phyloP scores from a whole-genome alignment of 163 green algal genomes.

The Coccomyxa subellipsoidea region DNA sequence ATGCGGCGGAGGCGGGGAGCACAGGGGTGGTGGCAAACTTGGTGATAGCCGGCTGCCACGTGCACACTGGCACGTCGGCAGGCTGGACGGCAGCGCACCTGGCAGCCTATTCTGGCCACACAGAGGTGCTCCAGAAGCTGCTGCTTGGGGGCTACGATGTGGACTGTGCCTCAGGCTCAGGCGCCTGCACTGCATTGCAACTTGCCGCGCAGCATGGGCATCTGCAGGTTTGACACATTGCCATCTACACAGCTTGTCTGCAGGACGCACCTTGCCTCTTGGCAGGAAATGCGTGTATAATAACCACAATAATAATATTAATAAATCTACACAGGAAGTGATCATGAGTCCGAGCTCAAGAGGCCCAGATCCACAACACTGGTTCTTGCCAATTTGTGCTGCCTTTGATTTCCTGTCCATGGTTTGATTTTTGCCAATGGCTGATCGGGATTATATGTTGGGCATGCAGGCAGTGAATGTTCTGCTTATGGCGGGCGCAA shows the following conservation, averaged over 20 bases:
- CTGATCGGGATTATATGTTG: background rate
- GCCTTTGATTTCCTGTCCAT: too few relatives aligned
- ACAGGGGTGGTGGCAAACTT: constrained; percentile 49
- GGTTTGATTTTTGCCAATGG: background rate
- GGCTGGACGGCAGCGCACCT: constrained; percentile 43
- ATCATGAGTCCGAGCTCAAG: too few relatives aligned
- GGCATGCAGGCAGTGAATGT: background rate
- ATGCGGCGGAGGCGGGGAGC: constrained; percentile 46
- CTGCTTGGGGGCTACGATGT: constrained; percentile 54
- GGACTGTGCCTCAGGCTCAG: constrained; percentile 11
- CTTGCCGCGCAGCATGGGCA: constrained; percentile 35
- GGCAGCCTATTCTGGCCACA: constrained; percentile 41
- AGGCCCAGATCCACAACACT: too few relatives aligned
- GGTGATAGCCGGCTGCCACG: constrained; percentile 59
- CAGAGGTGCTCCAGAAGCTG: constrained; percentile 56
- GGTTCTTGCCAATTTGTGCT: too few relatives aligned
- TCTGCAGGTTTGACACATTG: constrained; percentile 12
- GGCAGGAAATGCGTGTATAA: too few relatives aligned
- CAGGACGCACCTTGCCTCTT: too few relatives aligned
- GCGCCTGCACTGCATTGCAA: constrained; percentile 27
- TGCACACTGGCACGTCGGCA: constrained; percentile 23
- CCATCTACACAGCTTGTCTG: too few relatives aligned
- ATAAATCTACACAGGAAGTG: too few relatives aligned
- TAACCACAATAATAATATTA: too few relatives aligned
- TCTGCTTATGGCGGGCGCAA: background rate